Evolutionary conservation across 2,329 filamentous ascomycete species (phyloP), one percentile per base, ranked within the genome.

Genomic region (Ophiosphaerella korrae): DNA sequence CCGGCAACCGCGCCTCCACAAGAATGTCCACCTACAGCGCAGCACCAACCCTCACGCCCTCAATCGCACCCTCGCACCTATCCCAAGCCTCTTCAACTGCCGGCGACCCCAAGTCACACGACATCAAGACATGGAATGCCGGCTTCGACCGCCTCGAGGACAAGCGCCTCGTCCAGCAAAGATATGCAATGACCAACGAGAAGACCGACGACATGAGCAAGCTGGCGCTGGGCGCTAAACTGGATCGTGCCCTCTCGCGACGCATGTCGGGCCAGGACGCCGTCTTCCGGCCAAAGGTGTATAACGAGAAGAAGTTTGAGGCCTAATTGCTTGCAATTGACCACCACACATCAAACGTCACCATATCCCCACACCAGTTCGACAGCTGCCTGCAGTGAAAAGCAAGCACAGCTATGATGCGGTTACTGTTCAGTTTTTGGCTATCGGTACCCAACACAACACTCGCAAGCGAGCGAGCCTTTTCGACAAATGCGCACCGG

Each of bases 261-360:
- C 85, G 92, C 67, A 94, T 96, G 92, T 88, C 84, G 24, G 79
- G 89, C 62, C 92, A 97, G 75, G 92, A 97, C 67, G 92, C 92
- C 60, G 87, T 90, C 74, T 92, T 94, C 82, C 85, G 88, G 58
- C 84, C 77, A 26, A 77, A 77, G 55, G 52, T 42, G 14, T 48
- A 71, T 40, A 66, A 51, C 58, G 71, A 74, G 62, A 74, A 74
- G 67, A 73, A 71, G 48, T 53, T 73, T 18, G 21, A 61, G 42
- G 63, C 64, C 51, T 73, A 66, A 54, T 39, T 8, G 13, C 21
- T 4, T 7, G 14, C 14, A 18, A 23, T 3, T 11, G 14, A 14
- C 13, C 26, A 11, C 26, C 26, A 29, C 26, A 29, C 33, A 33
- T 31, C 18, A 21, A 14, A 24, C 39, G 21, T 44, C 42, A 29